Conservation (phyloP, 2,329 filamentous ascomycete species). For the Escovopsis sp. region DNA sequence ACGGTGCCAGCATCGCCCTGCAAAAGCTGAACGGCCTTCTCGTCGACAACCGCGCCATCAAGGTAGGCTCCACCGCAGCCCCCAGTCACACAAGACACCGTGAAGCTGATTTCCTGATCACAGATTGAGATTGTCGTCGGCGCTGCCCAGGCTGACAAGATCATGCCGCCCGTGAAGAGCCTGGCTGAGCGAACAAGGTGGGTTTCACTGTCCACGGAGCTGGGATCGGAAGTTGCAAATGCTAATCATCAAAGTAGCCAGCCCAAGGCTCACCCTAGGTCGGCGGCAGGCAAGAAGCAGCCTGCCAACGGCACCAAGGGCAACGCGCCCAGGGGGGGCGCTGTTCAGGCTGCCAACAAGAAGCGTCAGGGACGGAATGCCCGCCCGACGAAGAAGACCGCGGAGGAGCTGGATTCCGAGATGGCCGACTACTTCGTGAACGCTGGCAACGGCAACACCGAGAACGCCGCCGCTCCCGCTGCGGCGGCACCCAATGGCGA, state of each 20-base stretch:
- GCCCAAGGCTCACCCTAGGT: constrained; percentile 50
- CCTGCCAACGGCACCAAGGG: constrained; percentile 10
- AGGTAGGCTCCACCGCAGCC: constrained; percentile 34
- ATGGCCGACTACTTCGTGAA: constrained; percentile 88
- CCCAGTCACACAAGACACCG: not conserved
- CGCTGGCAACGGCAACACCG: constrained; percentile 27
- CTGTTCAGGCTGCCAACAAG: constrained; percentile 32
- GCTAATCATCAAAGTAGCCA: constrained; percentile 11
- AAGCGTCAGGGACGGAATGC: constrained; percentile 42
- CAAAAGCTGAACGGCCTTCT: constrained; percentile 73
- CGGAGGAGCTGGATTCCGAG: constrained; percentile 89
- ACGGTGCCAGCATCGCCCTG: constrained; percentile 73
- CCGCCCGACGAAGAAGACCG: constrained; percentile 69
- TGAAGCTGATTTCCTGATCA: not conserved
- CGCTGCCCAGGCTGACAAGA: constrained; percentile 52
- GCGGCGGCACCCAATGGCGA: constrained; percentile 34
- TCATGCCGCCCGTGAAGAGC: constrained; percentile 49
- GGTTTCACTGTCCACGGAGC: constrained; percentile 15
- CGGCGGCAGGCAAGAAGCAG: constrained; percentile 56
- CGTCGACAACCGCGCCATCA: constrained; percentile 81
- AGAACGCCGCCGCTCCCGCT: constrained; percentile 30
- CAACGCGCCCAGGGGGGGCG: constrained; percentile 26
- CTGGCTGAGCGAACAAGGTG: constrained; percentile 70
- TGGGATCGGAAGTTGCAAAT: not conserved
- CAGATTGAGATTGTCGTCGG: constrained; percentile 86